Percentiles rank a stretch among this genome's conserved stretches.
These are phyloP conservation scores for Mycothermus thermophilus DNA, from an alignment of 495 filamentous ascomycete species.

Conservation along the genomic window DNA sequence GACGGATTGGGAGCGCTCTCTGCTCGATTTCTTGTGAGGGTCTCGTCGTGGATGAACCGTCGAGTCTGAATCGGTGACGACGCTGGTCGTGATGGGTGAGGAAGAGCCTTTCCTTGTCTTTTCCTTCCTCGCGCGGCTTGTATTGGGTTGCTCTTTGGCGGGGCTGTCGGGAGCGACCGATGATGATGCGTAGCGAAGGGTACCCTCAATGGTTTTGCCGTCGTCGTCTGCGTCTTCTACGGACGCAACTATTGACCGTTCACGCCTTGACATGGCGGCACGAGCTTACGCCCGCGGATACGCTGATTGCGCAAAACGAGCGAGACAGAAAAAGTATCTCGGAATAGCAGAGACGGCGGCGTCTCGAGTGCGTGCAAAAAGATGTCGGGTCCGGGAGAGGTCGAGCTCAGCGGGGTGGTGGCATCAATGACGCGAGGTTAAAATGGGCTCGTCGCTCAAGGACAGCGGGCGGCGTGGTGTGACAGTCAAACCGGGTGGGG, in stretches of 20 bases:
- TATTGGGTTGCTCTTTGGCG: slow-evolving; percentile 33
- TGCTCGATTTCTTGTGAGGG: slow-evolving; percentile 17
- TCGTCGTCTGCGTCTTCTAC: slow-evolving; percentile 36
- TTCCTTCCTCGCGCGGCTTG: slow-evolving; percentile 27
- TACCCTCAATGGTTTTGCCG: slow-evolving; percentile 27
- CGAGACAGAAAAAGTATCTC: no score
- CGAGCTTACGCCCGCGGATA: slow-evolving; percentile 12
- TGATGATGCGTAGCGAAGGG: slow-evolving; percentile 23
- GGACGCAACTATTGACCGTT: slow-evolving; percentile 24
- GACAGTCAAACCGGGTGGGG: no score
- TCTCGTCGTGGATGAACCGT: slow-evolving; percentile 22
- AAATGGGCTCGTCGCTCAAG: neutral
- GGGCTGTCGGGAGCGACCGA: slow-evolving; percentile 25
- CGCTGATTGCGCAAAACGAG: slow-evolving; percentile 5
- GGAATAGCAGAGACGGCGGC: slow-evolving; percentile 16
- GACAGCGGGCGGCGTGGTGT: neutral
- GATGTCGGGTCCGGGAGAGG: no score
- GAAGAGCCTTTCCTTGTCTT: slow-evolving; percentile 20
- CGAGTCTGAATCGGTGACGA: slow-evolving; percentile 32
- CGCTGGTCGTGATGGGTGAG: slow-evolving; percentile 17
- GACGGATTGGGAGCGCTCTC: slow-evolving; percentile 18
- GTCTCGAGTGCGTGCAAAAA: no score
- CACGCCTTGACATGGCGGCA: slow-evolving; percentile 18
- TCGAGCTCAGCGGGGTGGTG: slow-evolving; percentile 1
- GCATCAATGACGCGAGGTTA: slow-evolving; percentile 1